phyloP scores from a whole-genome alignment of 2,329 filamentous ascomycete genomes.

The Daldinia eschscholtzii region DNA sequence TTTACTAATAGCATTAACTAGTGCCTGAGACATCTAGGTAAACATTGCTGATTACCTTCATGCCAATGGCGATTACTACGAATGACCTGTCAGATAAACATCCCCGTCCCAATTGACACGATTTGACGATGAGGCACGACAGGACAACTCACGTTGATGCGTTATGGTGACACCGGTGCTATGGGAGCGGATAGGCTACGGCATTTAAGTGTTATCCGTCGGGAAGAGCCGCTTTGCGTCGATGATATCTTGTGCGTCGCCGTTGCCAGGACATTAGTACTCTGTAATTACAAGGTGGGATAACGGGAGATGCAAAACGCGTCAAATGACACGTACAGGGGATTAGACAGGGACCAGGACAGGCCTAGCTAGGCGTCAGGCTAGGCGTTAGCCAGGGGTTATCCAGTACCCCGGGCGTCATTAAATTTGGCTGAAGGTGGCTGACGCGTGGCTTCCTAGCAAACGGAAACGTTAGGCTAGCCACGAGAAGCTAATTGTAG shows the following conservation, averaged over 20 bases:
- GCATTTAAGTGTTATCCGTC: conserved; percentile 1
- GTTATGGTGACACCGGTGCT: conserved; percentile 10
- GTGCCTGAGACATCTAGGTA: too few relatives aligned
- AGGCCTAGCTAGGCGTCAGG: too few relatives aligned
- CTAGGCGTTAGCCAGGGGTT: not conserved
- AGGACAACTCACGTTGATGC: not conserved
- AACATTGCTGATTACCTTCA: too few relatives aligned
- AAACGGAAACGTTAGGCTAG: not conserved
- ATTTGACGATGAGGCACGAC: not conserved
- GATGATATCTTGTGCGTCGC: conserved; percentile 23
- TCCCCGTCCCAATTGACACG: not conserved
- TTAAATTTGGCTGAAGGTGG: conserved; percentile 3
- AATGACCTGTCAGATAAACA: not conserved
- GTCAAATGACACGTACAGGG: conserved; percentile 12
- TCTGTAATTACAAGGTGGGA: conserved; percentile 9
- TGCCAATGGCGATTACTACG: conserved; percentile 1
- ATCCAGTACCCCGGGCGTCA: conserved; percentile 4
- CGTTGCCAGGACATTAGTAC: conserved; percentile 28
- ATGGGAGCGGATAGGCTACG: conserved; percentile 6
- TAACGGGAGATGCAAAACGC: conserved; percentile 14
- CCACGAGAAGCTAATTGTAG: not conserved
- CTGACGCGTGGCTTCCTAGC: conserved; percentile 9
- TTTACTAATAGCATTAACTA: too few relatives aligned
- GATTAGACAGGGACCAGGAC: conserved; percentile 1
- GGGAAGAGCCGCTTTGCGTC: conserved; percentile 13